These are phyloP conservation scores for Suhomyces vadensis DNA, from an alignment of 805 yeast genomes.

Conservation along the genomic window DNA sequence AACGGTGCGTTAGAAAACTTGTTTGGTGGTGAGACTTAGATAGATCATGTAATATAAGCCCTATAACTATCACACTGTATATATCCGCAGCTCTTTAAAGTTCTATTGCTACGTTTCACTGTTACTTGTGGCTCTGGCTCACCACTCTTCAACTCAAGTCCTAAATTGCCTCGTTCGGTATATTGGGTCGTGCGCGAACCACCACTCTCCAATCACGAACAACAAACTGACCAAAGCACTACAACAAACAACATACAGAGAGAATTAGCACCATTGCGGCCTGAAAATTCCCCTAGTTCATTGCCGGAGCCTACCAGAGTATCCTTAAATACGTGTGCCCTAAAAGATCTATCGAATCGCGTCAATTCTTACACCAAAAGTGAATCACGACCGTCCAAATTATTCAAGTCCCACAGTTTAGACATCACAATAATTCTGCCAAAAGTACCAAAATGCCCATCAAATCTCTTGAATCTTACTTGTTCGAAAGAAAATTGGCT, in stretches of 20 bases:
- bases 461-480: slow-evolving; percentile 62
- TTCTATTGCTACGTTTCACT: too few relatives aligned
- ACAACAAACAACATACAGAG: neutral
- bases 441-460: slow-evolving; percentile 47
- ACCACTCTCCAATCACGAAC: neutral
- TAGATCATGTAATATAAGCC: too few relatives aligned
- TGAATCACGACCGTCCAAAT: too few relatives aligned
- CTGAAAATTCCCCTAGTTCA: neutral
- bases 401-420: too few relatives aligned
- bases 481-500: slow-evolving; percentile 67
- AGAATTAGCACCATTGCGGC: neutral
- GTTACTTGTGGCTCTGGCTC: too few relatives aligned
- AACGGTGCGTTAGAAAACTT: slow-evolving; percentile 64
- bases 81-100: too few relatives aligned
- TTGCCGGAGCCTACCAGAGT: neutral
- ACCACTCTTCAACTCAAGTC: too few relatives aligned
- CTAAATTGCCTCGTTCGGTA: neutral
- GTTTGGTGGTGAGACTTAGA: slow-evolving; percentile 52
- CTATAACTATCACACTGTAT: neutral
- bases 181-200: neutral
- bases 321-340: too few relatives aligned
- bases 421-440: too few relatives aligned
- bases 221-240: neutral
- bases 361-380: too few relatives aligned
- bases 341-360: too few relatives aligned